Evolutionary conservation across 371 early-diverging fungal species (phyloP).

Genomic region (Mortierella sp.): DNA sequence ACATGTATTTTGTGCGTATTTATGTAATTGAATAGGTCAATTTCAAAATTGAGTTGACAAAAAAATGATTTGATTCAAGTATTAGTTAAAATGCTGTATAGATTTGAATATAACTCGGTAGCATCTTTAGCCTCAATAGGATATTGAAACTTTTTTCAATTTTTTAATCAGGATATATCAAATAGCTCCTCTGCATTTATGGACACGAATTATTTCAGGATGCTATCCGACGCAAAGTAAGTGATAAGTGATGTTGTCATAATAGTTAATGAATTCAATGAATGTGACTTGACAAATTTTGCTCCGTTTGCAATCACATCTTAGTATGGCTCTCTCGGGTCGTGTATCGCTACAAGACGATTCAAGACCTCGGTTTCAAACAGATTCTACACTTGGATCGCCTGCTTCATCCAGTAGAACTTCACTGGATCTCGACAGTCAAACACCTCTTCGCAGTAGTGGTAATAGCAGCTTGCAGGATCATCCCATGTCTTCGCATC

Average conservation of each 20-base stretch:
- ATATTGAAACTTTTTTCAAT: neutral
- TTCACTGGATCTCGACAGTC: slow-evolving; percentile 33
- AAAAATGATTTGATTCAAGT: neutral
- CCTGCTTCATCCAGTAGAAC: slow-evolving; percentile 46
- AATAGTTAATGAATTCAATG: neutral
- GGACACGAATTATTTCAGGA: slow-evolving; percentile 76
- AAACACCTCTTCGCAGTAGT: neutral
- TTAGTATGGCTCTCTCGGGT: slow-evolving; percentile 40
- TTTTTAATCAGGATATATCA: slow-evolving; percentile 17
- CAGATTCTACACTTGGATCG: slow-evolving; percentile 24
- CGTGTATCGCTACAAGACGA: slow-evolving; percentile 33
- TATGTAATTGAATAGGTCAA: too few relatives aligned
- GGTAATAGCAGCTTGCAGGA: slow-evolving; percentile 8
- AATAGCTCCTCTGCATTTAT: slow-evolving; percentile 55
- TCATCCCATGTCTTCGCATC: slow-evolving; percentile 19
- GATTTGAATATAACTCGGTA: too few relatives aligned
- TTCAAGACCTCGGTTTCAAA: neutral
- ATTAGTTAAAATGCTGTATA: too few relatives aligned
- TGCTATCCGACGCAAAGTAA: slow-evolving; percentile 68
- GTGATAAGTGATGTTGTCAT: neutral
- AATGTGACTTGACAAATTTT: slow-evolving; percentile 4
- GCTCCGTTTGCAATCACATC: neutral
- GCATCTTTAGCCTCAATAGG: too few relatives aligned
- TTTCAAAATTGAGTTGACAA: neutral
- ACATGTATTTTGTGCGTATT: too few relatives aligned